Evolutionary conservation across 768 basidiomycete genomes (phyloP).

Genomic region (Tulasnella calospora): DNA sequence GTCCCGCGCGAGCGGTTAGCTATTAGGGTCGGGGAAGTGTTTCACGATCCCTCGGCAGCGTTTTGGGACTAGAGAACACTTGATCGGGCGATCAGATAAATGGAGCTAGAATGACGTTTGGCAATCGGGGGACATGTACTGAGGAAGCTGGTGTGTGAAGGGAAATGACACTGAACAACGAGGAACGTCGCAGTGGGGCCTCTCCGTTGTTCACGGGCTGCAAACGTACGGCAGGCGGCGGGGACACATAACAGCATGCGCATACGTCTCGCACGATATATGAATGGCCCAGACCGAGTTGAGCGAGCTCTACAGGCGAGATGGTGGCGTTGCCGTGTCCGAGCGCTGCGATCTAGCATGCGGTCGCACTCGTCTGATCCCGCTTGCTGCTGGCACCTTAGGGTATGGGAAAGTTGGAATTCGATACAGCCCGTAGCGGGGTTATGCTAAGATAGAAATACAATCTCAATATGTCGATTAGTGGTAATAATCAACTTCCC

Average conservation of each 20-base stretch:
- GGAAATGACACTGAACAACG: background rate
- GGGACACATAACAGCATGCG: background rate
- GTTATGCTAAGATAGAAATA: background rate
- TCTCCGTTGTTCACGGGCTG: background rate
- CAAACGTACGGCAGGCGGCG: background rate
- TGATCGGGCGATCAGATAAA: background rate
- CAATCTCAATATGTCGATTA: too few species aligned
- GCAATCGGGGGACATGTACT: background rate
- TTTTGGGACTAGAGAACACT: background rate
- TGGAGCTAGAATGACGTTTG: background rate
- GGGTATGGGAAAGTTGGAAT: background rate
- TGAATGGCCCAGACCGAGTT: background rate
- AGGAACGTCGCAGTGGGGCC: background rate
- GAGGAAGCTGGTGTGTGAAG: background rate
- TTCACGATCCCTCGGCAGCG: background rate
- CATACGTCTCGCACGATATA: background rate
- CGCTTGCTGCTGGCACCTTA: background rate
- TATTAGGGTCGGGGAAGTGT: background rate
- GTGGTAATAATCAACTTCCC: too few species aligned
- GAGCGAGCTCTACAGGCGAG: background rate
- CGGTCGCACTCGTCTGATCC: background rate
- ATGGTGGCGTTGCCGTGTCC: background rate
- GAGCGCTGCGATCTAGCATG: conserved; percentile 1
- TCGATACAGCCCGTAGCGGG: background rate
- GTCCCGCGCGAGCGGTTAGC: background rate